These are phyloP conservation scores for Paramecium primaurelia DNA, from an alignment of 73 alveolate genomes.

Conservation along the genomic window DNA sequence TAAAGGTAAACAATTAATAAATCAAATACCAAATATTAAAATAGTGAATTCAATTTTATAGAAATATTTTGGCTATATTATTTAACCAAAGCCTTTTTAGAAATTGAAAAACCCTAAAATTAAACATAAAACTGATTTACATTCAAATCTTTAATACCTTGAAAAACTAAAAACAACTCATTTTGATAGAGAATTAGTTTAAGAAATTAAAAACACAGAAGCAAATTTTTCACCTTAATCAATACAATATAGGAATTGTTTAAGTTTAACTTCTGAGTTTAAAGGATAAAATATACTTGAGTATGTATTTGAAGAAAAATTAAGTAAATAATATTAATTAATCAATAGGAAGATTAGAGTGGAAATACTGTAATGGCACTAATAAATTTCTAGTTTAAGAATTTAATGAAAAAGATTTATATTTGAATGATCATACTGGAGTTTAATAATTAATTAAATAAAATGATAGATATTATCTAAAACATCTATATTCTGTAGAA, in stretches of 20 bases:
- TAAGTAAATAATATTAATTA: background rate
- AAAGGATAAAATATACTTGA: background rate
- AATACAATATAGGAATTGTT: background rate
- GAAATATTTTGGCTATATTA: background rate
- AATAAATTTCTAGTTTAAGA: background rate
- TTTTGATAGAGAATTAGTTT: background rate
- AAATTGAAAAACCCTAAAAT: background rate
- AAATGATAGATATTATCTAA: background rate
- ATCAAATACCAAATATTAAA: background rate
- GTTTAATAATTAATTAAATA: background rate
- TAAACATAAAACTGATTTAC: background rate
- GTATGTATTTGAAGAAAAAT: background rate
- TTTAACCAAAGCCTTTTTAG: background rate
- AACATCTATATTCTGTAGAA: background rate
- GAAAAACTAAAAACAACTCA: background rate
- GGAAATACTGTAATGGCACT: background rate
- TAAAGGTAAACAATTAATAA: background rate
- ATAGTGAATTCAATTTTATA: background rate
- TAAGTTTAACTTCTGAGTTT: background rate
- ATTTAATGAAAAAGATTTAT: background rate
- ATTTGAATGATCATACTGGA: background rate
- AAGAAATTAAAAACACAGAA: background rate
- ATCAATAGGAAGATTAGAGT: background rate
- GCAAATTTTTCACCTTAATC: background rate
- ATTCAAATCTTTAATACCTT: background rate